phyloP scores from a whole-genome alignment of 2,329 filamentous ascomycete genomes.

The Venturia pyrina region DNA sequence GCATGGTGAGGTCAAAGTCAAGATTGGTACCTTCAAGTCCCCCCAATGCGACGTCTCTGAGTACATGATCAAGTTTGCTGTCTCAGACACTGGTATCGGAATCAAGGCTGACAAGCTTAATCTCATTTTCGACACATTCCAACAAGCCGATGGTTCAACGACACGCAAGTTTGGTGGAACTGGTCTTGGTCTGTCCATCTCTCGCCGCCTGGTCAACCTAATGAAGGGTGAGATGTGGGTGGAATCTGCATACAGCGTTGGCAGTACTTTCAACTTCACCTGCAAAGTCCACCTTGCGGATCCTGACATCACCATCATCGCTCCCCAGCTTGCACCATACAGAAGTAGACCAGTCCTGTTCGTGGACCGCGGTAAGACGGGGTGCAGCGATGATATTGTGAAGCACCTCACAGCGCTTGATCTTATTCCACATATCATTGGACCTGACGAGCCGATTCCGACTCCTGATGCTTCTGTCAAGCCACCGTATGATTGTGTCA shows the following conservation, averaged over 20 bases:
- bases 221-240: constrained; percentile 98
- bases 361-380: constrained; percentile 81
- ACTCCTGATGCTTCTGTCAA: constrained; percentile 36
- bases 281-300: constrained; percentile 80
- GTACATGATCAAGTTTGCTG: constrained; percentile 91
- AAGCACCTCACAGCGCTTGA: constrained; percentile 70
- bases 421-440: constrained; percentile 74
- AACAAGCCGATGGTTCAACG: constrained; percentile 94
- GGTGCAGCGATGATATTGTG: constrained; percentile 64
- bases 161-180: constrained; percentile 94
- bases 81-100: constrained; percentile 92
- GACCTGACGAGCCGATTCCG: constrained; percentile 59
- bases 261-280: constrained; percentile 94
- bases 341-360: constrained; percentile 86
- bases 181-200: constrained; percentile 87
- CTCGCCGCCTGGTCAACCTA: constrained; percentile 84
- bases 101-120: constrained; percentile 93
- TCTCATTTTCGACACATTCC: constrained; percentile 97
- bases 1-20: constrained; percentile 88
- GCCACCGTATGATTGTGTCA: constrained; percentile 83
- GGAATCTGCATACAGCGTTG: constrained; percentile 80
- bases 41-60: constrained; percentile 60
- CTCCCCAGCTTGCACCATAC: constrained; percentile 81
- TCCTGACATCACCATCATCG: constrained; percentile 66
- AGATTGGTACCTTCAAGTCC: constrained; percentile 64